Base-by-base conservation (phyloP, 352 stramenopile species). In the Aphanomyces cochlioides region DNA sequence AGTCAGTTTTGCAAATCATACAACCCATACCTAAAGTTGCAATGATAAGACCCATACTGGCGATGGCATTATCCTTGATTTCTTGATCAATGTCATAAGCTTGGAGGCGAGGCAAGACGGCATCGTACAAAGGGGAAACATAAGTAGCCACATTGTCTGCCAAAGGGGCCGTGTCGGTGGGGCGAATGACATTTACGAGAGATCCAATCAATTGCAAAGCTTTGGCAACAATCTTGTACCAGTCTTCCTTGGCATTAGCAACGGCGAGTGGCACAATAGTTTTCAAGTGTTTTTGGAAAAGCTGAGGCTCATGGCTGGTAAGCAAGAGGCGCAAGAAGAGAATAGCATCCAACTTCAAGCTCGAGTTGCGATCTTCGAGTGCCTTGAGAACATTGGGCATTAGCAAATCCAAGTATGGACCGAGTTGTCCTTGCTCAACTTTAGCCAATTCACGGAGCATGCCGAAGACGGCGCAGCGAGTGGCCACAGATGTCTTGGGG, bases 151-250 rank as follows among this genome's bases (percentile, higher is more conserved):
- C 21, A 7, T 84, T 83, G 60, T 78, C 77, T 34, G 75, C 70
- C 28, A 73, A 47, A 40, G 81, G 78, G 50, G 67, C 56, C 28
- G 75, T 63, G n/a, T 77, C 70, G 21, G 79, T 72, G 1, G 78
- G 80, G 13, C 85, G 82, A 47, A 98, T 83, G 15, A 97, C 85
- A 36, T 69, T 72, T 34, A 97, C 93, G 64, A 99, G 79, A 37
- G 88, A 92, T 56, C 94, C 85, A 56, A 98, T 90, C n/a, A 98
- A 75, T 40, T 89, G 82, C 61, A 99, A 77, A 3, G 95, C 88
- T 76, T 98, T 98, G 21, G 95, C 89, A 38, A 98, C 97, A 5
- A 97, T 96, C 84, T 99, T 99, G 84, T 99, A 99, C 96, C 97
- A 99, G 63, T 99, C 96, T 58, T 97, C 96, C 58, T 91, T 81